Base-by-base conservation (phyloP, 179 eudicot genomes). In the Heliamphora pulchella region DNA sequence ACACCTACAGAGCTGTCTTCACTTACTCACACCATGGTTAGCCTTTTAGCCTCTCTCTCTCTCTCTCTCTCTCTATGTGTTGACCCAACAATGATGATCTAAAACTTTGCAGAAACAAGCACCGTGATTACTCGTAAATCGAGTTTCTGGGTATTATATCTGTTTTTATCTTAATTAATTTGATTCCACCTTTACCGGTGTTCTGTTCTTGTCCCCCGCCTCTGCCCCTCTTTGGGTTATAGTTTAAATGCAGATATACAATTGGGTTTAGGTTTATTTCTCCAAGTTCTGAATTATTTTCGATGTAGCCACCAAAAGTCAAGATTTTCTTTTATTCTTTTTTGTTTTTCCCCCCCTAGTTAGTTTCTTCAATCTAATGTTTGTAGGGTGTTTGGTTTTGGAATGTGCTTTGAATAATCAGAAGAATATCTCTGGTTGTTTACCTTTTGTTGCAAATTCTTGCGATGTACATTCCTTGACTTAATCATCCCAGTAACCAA, bases 21-120 rank as follows among this genome's bases (percentile, higher is more conserved):
- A 85, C 96, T 80, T 93, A 94, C 83, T 94, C 98, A 85, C 98
- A 94, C 80, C 98, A 94, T 81, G 98, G 98, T 93, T 77, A 81
- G 62, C 61, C 11, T 44, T 48, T 41, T 64, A 17, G 15, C 66
- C 18, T 31, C 41, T 69, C 67, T 63, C 50, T 77, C 79, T 63
- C 59, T 62, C 2, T 1, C 4, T 31, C 67, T 68, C 53, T 68
- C 17, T 78, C 44, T 47, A 18, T 46, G 10, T 61, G 79, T 72
- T 51, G 44, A 51, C 61, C 61, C 78, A 75, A 41, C 22, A 57
- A 75, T 41, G 64, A 66, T 53, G 67, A 48, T 67, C 74, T 41
- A 14, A 8, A 39, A 53, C 65, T 67, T 53, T 10, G 74, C 65
- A 15, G 74, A 78, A 78, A 78, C 74, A 17, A n/a, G 53, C 62